phyloP scores from a whole-genome alignment of 768 basidiomycete species.

The Agaricus sinodeliciosus region DNA sequence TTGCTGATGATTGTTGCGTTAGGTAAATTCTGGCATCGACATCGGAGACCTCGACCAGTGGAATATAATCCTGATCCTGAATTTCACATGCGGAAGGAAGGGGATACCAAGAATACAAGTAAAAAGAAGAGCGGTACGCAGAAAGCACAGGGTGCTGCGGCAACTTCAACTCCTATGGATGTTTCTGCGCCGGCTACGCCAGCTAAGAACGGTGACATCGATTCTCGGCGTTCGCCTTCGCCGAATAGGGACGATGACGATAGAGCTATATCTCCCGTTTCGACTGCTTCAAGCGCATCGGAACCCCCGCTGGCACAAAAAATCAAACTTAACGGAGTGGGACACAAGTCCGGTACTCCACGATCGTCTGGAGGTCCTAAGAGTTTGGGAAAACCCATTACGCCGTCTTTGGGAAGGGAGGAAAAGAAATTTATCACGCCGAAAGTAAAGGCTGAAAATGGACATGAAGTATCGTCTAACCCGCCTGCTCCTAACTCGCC shows the following conservation, averaged over 20 bases:
- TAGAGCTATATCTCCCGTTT: conserved; percentile 63
- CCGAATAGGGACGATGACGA: conserved; percentile 37
- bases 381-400: conserved; percentile 9
- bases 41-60: conserved; percentile 73
- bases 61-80: conserved; percentile 74
- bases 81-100: conserved; percentile 57
- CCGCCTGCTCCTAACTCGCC: conserved; percentile 11
- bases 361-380: conserved; percentile 3
- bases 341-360: conserved; percentile 20
- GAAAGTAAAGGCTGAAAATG: conserved; percentile 7
- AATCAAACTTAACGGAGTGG: conserved; percentile 51
- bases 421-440: conserved; percentile 13
- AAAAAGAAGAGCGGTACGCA: conserved; percentile 55
- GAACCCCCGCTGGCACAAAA: conserved; percentile 70
- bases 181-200: conserved; percentile 34
- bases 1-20: conserved; percentile 7
- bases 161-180: conserved; percentile 28
- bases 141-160: conserved; percentile 43
- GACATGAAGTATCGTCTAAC: conserved; percentile 6
- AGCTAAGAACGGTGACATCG: conserved; percentile 34
- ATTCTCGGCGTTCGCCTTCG: conserved; percentile 25
- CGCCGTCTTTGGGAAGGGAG: conserved; percentile 1
- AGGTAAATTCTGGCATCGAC: conserved; percentile 91
- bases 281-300: conserved; percentile 65
- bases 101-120: conserved; percentile 41